Conservation (phyloP, 768 basidiomycete species). For the Tylopilus rubrobrunneus region DNA sequence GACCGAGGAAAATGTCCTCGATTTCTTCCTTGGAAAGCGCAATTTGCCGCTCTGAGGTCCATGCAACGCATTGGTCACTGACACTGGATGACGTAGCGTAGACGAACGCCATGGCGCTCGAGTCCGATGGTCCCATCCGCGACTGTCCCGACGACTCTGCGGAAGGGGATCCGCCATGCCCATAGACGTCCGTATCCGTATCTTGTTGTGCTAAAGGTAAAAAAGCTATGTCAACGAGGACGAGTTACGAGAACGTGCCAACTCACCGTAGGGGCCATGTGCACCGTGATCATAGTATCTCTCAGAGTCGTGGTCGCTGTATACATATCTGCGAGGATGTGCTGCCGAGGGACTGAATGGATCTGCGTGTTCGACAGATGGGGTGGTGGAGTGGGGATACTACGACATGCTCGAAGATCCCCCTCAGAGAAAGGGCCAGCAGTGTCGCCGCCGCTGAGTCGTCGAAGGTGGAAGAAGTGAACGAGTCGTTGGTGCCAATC, state of each 20-base stretch:
- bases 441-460: constrained; percentile 7
- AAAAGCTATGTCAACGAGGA: constrained; percentile 3
- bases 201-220: constrained; percentile 60
- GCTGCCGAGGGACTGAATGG: constrained; percentile 51
- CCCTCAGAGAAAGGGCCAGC: constrained; percentile 12
- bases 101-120: constrained; percentile 66
- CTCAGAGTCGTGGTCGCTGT: constrained; percentile 75
- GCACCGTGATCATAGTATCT: constrained; percentile 62
- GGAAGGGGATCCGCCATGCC: constrained; percentile 58
- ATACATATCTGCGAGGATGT: constrained; percentile 41
- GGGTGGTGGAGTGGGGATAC: constrained; percentile 48
- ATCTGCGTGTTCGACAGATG: constrained; percentile 60
- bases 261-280: constrained; percentile 63
- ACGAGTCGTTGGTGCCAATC: constrained; percentile 4
- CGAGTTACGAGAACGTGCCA: constrained; percentile 1
- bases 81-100: constrained; percentile 50
- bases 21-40: constrained; percentile 99
- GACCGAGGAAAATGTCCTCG: constrained; percentile 95
- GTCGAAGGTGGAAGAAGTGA: constrained; percentile 3
- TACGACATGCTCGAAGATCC: constrained; percentile 34
- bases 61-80: constrained; percentile 90
- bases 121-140: constrained; percentile 59
- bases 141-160: constrained; percentile 70
- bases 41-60: constrained; percentile 88
- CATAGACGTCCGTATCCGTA: constrained; percentile 79